Base-by-base conservation (phyloP, 345 rosid genomes). In the Clausena lansium region DNA sequence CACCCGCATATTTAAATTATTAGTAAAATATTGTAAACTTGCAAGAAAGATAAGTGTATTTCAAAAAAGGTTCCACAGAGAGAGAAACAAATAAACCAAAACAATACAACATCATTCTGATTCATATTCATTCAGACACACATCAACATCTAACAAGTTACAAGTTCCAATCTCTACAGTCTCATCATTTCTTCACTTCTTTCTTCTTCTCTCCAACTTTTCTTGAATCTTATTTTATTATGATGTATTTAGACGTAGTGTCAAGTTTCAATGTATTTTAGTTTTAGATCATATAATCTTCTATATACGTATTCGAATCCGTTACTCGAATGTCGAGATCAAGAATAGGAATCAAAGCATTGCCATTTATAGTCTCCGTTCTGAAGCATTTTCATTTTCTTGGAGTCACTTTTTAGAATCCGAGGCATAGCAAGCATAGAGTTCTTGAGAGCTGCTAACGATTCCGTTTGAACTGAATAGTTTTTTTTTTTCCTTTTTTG, bases 401-500 rank as follows among this genome's bases (percentile, higher is more conserved):
- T 74, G 33, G 35, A 54, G 22, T 35, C 65, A 79, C 79, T 68
- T 80, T 76, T 77, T 79, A 84, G 89, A 81, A 93, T 91, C 92
- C 89, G 83, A 85, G 89, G 89, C 71, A 61, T 14, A 62, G 70
- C 76, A 45, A 60, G 38, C 80, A 74, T 75, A 76, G 79, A 75
- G 77, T 20, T 76, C 64, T 71, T 47, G 81, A 72, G 84, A 71
- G 80, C 33, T 65, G 47, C 39, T 67, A 19, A 11, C 78, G 86
- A 79, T 76, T 83, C 83, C 80, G 78, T 89, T 87, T 84, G 84
- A 86, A 87, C 86, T 81, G 77, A 78, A 87, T 83, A 87, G 92
- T 86, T 28, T 15, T 35, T 13, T 52, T 20, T 17, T 64, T 55
- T 36, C 32, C 7, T 3, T 13, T 10, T 2, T 3, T 41, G n/a